These are phyloP conservation scores for Teunomyces aglyptinius DNA, from an alignment of 805 yeast species.

Conservation along the genomic window DNA sequence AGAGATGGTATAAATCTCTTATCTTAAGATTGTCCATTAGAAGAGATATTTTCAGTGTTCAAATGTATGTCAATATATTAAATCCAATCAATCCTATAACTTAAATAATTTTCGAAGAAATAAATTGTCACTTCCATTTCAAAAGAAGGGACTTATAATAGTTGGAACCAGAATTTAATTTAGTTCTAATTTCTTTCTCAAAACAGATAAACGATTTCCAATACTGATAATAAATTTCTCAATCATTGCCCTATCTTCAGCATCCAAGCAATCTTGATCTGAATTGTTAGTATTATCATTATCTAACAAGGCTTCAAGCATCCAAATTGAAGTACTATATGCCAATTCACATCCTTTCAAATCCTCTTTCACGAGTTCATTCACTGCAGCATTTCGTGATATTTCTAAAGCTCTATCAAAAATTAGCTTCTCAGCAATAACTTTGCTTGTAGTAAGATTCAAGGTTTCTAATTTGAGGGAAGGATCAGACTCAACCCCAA, in stretches of 20 bases:
- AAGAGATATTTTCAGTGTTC: background rate
- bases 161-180: slow-evolving; percentile 1
- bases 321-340: slow-evolving; percentile 92
- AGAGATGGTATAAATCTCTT: too few species aligned
- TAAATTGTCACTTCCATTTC: background rate
- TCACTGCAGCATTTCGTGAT: slow-evolving; percentile 86
- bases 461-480: slow-evolving; percentile 1
- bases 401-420: slow-evolving; percentile 94
- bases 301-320: slow-evolving; percentile 84
- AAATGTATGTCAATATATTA: slow-evolving; percentile 2
- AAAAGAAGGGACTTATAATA: background rate
- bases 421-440: slow-evolving; percentile 78
- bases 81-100: slow-evolving; percentile 1
- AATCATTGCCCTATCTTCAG: slow-evolving; percentile 71
- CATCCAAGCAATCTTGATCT: slow-evolving; percentile 52
- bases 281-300: slow-evolving; percentile 22
- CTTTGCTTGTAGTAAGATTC: slow-evolving; percentile 14
- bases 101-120: background rate
- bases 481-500: background rate
- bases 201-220: slow-evolving; percentile 70
- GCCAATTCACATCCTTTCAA: slow-evolving; percentile 78
- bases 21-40: too few species aligned
- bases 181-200: slow-evolving; percentile 54
- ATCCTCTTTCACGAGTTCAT: slow-evolving; percentile 76
- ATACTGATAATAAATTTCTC: slow-evolving; percentile 81